Percentiles rank a stretch among this genome's conserved stretches.
Conservation (phyloP, 495 filamentous ascomycete species). For the Bathelium albidoporum region DNA sequence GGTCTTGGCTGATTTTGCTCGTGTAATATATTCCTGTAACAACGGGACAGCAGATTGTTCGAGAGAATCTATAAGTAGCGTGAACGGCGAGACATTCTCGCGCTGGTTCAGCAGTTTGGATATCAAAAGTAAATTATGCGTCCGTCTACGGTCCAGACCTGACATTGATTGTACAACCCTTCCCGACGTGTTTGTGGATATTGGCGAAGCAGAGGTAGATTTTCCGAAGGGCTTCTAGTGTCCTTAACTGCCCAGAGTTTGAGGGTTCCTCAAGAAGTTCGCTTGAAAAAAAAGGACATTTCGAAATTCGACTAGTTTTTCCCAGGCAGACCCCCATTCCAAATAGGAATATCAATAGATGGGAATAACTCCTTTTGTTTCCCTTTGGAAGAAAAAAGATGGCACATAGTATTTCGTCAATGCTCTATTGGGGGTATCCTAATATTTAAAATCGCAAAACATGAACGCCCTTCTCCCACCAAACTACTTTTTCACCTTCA, state of each 20-base stretch:
- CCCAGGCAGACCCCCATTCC: too few species aligned
- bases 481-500: background rate
- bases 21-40: conserved; percentile 58
- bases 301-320: too few species aligned
- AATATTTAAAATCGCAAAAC: background rate
- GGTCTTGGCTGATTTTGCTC: conserved; percentile 43
- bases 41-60: conserved; percentile 71
- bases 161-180: conserved; percentile 12
- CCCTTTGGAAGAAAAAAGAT: conserved; percentile 12
- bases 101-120: conserved; percentile 70
- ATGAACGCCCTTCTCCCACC: conserved; percentile 3
- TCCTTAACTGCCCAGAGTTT: background rate
- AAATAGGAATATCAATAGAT: too few species aligned
- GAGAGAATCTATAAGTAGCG: conserved; percentile 70
- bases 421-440: background rate
- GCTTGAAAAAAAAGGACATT: too few species aligned
- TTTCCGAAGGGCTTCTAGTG: too few species aligned
- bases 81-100: conserved; percentile 76
- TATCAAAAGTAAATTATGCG: conserved; percentile 78
- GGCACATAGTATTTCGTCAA: conserved; percentile 22
- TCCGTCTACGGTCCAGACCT: conserved; percentile 49
- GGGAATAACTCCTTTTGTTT: too few species aligned
- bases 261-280: background rate
- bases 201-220: too few species aligned
- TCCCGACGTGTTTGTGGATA: too few species aligned